phyloP scores from a whole-genome alignment of 768 basidiomycete genomes.

The Pisolithus marmoratus region DNA sequence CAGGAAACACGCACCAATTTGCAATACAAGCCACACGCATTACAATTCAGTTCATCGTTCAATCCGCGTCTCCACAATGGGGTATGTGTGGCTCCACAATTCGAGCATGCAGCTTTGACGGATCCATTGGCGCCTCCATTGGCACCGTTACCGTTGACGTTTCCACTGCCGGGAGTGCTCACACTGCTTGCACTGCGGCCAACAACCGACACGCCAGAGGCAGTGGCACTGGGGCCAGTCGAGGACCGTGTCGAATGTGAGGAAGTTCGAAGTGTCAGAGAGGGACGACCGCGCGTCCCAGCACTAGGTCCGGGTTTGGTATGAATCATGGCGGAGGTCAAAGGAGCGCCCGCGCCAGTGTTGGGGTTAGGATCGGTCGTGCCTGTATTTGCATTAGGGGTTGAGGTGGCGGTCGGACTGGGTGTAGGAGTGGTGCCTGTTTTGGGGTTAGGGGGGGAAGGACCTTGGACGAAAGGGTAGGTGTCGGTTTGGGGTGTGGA shows the following conservation, averaged over 20 bases:
- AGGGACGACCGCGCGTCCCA: conserved; percentile 49
- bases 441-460: conserved; percentile 20
- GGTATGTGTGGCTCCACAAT: conserved; percentile 85
- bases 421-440: conserved; percentile 17
- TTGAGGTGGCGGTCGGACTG: too few relatives aligned
- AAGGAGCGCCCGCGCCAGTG: too few relatives aligned
- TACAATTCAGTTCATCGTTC: conserved; percentile 87
- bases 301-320: conserved; percentile 53
- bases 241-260: conserved; percentile 43
- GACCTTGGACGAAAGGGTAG: conserved; percentile 36
- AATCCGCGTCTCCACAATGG: conserved; percentile 83
- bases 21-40: conserved; percentile 84
- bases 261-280: conserved; percentile 56
- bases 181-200: too few relatives aligned
- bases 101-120: conserved; percentile 79
- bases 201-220: conserved; percentile 38
- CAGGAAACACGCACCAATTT: conserved; percentile 54
- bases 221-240: conserved; percentile 55
- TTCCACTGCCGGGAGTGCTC: conserved; percentile 4
- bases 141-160: conserved; percentile 32
- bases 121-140: conserved; percentile 52
- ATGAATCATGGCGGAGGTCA: too few relatives aligned
- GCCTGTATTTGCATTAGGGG: too few relatives aligned
- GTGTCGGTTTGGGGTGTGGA: conserved; percentile 4
- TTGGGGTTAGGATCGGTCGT: too few relatives aligned